Evolutionary conservation across 2,329 filamentous ascomycete species (phyloP).

Genomic region (Canariomyces notabilis): DNA sequence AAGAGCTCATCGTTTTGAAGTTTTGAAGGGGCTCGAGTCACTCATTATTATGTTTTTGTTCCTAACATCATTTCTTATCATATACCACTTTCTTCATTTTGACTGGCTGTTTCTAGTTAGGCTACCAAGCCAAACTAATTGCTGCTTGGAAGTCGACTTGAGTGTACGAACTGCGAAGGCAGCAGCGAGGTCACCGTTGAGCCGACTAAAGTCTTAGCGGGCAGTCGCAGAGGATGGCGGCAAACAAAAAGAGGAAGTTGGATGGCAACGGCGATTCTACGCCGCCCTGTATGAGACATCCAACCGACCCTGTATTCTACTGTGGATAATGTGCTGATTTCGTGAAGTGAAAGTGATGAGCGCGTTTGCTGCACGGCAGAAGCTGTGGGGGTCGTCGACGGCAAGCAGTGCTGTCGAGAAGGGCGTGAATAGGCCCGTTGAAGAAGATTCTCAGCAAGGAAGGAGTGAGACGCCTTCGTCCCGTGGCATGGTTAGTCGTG

Average conservation of each 20-base stretch:
- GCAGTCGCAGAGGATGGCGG: slow-evolving; percentile 22
- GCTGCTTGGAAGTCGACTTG: neutral
- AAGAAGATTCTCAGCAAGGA: neutral
- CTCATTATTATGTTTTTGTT: too few species aligned
- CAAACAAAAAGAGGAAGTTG: slow-evolving; percentile 38
- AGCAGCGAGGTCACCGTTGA: too few species aligned
- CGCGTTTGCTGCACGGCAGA: slow-evolving; percentile 41
- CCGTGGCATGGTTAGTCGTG: slow-evolving; percentile 2
- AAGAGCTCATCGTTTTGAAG: too few species aligned
- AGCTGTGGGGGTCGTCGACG: slow-evolving; percentile 28
- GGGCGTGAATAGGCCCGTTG: neutral
- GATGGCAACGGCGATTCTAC: slow-evolving; percentile 15
- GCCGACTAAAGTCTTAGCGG: neutral
- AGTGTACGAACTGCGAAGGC: neutral
- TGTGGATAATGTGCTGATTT: slow-evolving; percentile 6
- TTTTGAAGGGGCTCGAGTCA: too few species aligned
- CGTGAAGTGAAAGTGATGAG: slow-evolving; percentile 30
- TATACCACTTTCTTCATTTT: too few species aligned
- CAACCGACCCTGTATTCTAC: neutral
- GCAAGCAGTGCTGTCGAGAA: slow-evolving; percentile 2
- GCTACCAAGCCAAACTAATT: too few species aligned
- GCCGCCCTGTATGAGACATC: slow-evolving; percentile 14
- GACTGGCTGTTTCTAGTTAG: too few species aligned
- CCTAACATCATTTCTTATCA: too few species aligned
- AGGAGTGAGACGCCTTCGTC: neutral